These are phyloP conservation scores for Aspergillus chevalieri DNA, from an alignment of 2,329 filamentous ascomycete species.

Conservation along the genomic window DNA sequence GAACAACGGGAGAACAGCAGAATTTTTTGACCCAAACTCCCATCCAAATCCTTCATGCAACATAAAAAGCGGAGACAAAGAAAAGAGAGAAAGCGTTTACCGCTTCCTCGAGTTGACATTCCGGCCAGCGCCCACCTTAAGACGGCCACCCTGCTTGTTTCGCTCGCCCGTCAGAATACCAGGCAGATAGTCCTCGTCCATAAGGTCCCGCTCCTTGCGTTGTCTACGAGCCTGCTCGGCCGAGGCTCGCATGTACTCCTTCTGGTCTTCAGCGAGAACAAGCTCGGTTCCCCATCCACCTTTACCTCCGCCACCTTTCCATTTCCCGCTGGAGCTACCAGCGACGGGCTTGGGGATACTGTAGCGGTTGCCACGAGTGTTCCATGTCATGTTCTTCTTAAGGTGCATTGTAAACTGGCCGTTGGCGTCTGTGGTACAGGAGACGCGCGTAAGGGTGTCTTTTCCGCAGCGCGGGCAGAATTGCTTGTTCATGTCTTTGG, in stretches of 20 bases:
- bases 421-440: slow-evolving; percentile 73
- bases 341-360: slow-evolving; percentile 86
- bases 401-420: slow-evolving; percentile 81
- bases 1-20: background rate
- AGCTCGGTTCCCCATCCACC: slow-evolving; percentile 79
- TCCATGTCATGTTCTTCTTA: slow-evolving; percentile 94
- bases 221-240: slow-evolving; percentile 55
- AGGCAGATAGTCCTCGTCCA: slow-evolving; percentile 93
- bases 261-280: slow-evolving; percentile 90
- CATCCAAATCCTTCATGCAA: slow-evolving; percentile 13
- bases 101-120: slow-evolving; percentile 73
- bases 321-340: slow-evolving; percentile 73
- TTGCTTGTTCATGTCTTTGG: slow-evolving; percentile 77
- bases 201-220: slow-evolving; percentile 68
- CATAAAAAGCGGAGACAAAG: slow-evolving; percentile 7
- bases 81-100: slow-evolving; percentile 15
- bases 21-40: slow-evolving; percentile 1
- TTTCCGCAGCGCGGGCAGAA: slow-evolving; percentile 92
- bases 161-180: slow-evolving; percentile 76
- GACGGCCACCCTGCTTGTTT: slow-evolving; percentile 57
- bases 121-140: slow-evolving; percentile 76
- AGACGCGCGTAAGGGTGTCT: slow-evolving; percentile 74
- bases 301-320: slow-evolving; percentile 64
- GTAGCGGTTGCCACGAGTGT: slow-evolving; percentile 84
- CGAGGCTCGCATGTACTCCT: slow-evolving; percentile 69